Base-by-base conservation (phyloP, 208 protist species). In the Trypanosomatidae sp. region DNA sequence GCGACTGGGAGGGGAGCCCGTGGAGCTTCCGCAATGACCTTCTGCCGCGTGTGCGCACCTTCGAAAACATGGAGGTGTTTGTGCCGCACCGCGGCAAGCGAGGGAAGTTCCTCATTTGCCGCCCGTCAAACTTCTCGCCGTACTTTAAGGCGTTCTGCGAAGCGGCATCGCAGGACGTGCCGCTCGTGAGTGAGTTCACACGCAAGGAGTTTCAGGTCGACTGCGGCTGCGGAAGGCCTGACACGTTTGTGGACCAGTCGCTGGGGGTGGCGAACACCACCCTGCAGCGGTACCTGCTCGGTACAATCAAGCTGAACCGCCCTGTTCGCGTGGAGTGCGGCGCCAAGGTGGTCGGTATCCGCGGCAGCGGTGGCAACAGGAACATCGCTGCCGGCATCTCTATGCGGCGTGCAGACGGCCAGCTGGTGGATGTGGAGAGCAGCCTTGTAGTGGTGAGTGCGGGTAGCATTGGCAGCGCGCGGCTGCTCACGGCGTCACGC, bases 81-180 rank as follows among this genome's bases (percentile, higher is more conserved):
- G 80, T 76, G 10, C 79, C 88, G 0, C 91, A 95, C 79, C 86
- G 91, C 46, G 91, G 91, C 22, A 84, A 87, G 66, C 83, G 81
- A 15, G 91, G 91, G 15, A 87, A 85, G 60, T 93, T 93, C 67
- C 62, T 85, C 41, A 87, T 95, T 66, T 79, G 81, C 72, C 83
- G 80, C 56, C 77, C 91, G 0, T 65, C 69, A 49, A 87, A 83
- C 62, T 85, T 92, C 55, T 91, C 88, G 22, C 91, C 88, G 13
- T 87, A 84, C 78, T 93, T 90, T 73, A 87, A 85, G 33, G 68
- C 81, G 3, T 89, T 93, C 66, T 92, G 88, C 71, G 91, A 91
- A 74, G 88, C 88, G 15, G 80, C 91, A 33, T 89, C 85, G 47
- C 83, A 86, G 41, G 87, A 93, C 62, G 89, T 88, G 52, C 80